Base-by-base conservation (phyloP, 257 asterid species). In the Solanum etuberosum region DNA sequence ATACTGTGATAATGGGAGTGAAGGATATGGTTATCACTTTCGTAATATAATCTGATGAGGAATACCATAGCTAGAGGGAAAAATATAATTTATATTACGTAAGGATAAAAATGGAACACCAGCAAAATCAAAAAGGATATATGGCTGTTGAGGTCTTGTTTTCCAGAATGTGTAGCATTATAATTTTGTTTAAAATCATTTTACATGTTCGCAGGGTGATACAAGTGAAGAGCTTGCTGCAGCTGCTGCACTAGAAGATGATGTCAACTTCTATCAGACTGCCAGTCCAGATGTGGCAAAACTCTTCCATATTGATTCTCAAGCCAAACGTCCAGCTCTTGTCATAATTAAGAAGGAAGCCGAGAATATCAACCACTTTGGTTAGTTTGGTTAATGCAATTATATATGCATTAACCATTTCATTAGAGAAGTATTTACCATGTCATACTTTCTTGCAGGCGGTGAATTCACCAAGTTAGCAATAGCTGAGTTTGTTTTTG, bases 231-330 rank as follows among this genome's bases (percentile, higher is more conserved):
- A 94, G 90, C 92, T 94, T 88, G 93, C 94, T 89, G 93, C 96
- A 88, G 95, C 98, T 83, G 93, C 98, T 86, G 93, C 92, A 90
- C 93, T 95, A 85, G 98, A 95, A 8, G 98, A 95, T 67, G 97
- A 94, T 87, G 95, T 97, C 74, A 94, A 88, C 89, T 96, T 94
- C 89, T 96, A 97, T 90, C 99, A 97, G 91, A 97, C 98, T 86
- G 46, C 91, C 86, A 92, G 86, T 83, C 92, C 97, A 46, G 92
- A 92, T 34, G 98, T 95, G 57, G 98, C 98, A 71, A 93, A 94
- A 92, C 81, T 96, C 93, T 97, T 97, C 91, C 92, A 96, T 85
- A 87, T 97, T 90, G 98, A 93, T 88, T 91, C 94, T 84, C 94
- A 91, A 87, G 95, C 89, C 86, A 92, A 92, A 87, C 96, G 93